Conservation (phyloP, 495 filamentous ascomycete genomes). For the Neurospora tetrasperma region DNA sequence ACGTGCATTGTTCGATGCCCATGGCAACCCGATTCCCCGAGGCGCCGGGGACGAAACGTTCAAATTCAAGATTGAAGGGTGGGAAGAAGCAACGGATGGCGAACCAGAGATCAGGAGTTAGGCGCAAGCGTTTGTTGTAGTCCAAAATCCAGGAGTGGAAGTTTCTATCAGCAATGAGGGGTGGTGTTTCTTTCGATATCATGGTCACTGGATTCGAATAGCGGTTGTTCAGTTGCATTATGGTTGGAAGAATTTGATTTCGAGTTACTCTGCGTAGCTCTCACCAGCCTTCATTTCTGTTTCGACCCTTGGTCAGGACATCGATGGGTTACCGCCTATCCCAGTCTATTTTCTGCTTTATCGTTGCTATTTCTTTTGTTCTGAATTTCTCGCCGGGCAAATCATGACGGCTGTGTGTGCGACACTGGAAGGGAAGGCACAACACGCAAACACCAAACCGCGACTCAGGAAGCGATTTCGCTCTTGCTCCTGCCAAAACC, state of each 20-base stretch:
- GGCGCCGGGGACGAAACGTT: conserved; percentile 53
- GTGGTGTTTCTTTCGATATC: neutral
- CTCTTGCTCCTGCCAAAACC: neutral
- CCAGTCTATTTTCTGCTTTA: neutral
- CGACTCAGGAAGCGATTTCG: neutral
- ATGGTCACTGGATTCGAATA: neutral
- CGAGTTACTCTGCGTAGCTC: neutral
- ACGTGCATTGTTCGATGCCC: conserved; percentile 65
- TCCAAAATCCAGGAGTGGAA: neutral
- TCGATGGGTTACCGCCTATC: neutral
- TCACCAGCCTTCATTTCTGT: neutral
- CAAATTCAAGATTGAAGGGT: conserved; percentile 51
- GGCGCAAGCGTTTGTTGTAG: neutral
- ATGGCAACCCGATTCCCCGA: conserved; percentile 49
- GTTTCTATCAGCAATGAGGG: neutral
- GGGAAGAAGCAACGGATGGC: conserved; percentile 15
- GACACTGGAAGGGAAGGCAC: neutral
- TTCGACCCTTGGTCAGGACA: neutral
- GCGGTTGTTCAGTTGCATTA: neutral
- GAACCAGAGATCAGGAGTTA: conserved; percentile 1
- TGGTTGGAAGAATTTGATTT: neutral
- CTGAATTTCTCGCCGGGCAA: neutral
- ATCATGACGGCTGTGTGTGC: neutral
- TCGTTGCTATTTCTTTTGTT: neutral
- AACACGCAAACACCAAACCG: neutral